Percentiles rank a stretch among this genome's conserved stretches.
Conservation (phyloP, 2,329 filamentous ascomycete genomes). For the Xylariaceae sp. region DNA sequence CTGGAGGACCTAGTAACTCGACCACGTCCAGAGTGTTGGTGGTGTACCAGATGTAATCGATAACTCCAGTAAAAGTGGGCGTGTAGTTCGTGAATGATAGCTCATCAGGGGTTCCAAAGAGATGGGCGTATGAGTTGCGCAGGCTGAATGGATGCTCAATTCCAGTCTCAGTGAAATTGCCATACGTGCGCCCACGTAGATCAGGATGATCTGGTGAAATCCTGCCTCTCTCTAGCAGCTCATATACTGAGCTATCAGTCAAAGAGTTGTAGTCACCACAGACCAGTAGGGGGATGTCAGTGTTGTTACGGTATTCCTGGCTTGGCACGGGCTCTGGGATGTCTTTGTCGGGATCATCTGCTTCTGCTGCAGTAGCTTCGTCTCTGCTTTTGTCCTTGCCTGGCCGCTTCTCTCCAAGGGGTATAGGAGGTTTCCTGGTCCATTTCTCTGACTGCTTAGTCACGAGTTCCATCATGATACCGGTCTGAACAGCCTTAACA, state of each 20-base stretch:
- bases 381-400: no score
- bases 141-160: slow-evolving; percentile 94
- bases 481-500: slow-evolving; percentile 94
- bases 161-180: slow-evolving; percentile 85
- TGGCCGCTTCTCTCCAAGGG: slow-evolving; percentile 72
- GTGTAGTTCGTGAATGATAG: slow-evolving; percentile 96
- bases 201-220: slow-evolving; percentile 77
- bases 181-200: slow-evolving; percentile 77
- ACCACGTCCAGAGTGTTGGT: slow-evolving; percentile 84
- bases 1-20: slow-evolving; percentile 79
- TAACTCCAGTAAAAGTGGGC: slow-evolving; percentile 83
- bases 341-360: slow-evolving; percentile 48
- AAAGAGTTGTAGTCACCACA: slow-evolving; percentile 97
- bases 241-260: slow-evolving; percentile 82
- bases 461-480: slow-evolving; percentile 89
- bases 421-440: slow-evolving; percentile 63
- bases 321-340: slow-evolving; percentile 70
- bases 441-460: slow-evolving; percentile 84
- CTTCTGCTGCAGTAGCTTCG: slow-evolving; percentile 29
- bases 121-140: slow-evolving; percentile 80
- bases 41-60: slow-evolving; percentile 98
- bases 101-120: slow-evolving; percentile 78
- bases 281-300: slow-evolving; percentile 84
- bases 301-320: slow-evolving; percentile 78
- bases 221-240: slow-evolving; percentile 76